Evolutionary conservation across 257 asterid genomes (phyloP), one percentile per base, ranked within the genome.

Genomic region (Vinca minor): DNA sequence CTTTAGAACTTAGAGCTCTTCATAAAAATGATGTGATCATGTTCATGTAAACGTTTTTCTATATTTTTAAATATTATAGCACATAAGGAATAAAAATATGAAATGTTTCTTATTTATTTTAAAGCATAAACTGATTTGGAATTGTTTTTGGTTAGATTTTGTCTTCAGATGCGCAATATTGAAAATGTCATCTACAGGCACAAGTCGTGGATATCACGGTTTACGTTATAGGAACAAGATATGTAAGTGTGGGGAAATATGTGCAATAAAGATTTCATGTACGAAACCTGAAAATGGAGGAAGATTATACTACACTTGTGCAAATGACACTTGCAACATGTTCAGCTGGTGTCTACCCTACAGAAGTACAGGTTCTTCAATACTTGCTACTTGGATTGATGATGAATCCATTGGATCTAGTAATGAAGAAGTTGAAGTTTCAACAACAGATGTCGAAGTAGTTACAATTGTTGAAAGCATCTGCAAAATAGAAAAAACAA

Each of bases 191-290:
- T 5, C 59, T 1, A 5, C 6, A 15, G 12, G 23, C 38, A 28
- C 23, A 15, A 54, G 23, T 54, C 10, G 38, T 0, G 59, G 11
- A 26, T 54, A 28, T 34, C 59, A 54, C 13, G 59, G 59, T 13
- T 54, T 28, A 5, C 36, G 38, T 0, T 54, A 54, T 7, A 18
- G 59, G 38, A 54, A 54, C 4, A 54, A 54, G 21, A 29, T 13
- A 4, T 54, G 59, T 26, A 54, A 26, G 21, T 54, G 59, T 13
- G 59, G 59, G 1, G 59, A 54, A 54, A 54, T 17, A 54, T 54
- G 59, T 31, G 38, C 59, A 5, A 54, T 54, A 8, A 54, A 28
- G 38, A 54, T 54, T 28, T 54, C 59, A 7, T 14, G 20, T 54
- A 34, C 38, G 28, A 54, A 54, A 5, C 38, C 36, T 1, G 59